Conservation (phyloP, 108 stramenopile genomes). For the Nitzschia inconspicua region DNA sequence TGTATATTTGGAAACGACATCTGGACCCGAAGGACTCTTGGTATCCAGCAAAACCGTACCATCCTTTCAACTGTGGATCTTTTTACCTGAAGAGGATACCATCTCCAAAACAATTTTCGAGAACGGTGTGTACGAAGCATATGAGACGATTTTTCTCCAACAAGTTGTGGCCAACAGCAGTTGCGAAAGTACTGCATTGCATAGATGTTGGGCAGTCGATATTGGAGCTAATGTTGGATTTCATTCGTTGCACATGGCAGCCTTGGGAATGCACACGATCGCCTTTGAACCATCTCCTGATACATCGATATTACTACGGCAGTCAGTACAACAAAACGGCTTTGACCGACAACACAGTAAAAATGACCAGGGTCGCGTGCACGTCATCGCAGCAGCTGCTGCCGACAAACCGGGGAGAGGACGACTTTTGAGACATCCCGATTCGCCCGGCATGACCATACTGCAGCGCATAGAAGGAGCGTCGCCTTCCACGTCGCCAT, state of each 20-base stretch:
- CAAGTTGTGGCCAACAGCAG: neutral
- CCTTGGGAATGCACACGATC: constrained; percentile 1
- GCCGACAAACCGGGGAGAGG: neutral
- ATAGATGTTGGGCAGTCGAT: constrained; percentile 14
- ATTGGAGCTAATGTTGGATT: constrained; percentile 19
- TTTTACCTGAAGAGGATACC: neutral
- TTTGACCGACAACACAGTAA: no score
- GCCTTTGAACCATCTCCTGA: constrained; percentile 22
- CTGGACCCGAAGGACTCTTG: neutral
- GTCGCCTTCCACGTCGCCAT: no score
- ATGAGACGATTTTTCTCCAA: neutral
- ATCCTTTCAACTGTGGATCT: neutral
- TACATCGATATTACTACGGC: neutral
- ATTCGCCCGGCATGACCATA: constrained; percentile 7
- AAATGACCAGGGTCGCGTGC: neutral
- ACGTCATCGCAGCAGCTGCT: neutral
- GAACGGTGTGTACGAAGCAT: neutral
- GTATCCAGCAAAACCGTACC: neutral
- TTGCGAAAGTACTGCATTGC: no score
- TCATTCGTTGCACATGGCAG: constrained; percentile 16
- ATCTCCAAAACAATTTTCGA: neutral
- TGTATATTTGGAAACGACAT: no score
- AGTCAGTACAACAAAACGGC: neutral
- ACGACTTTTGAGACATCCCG: neutral
- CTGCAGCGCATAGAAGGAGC: neutral